phyloP scores from a whole-genome alignment of 495 filamentous ascomycete species.

The Tuber melanosporum region DNA sequence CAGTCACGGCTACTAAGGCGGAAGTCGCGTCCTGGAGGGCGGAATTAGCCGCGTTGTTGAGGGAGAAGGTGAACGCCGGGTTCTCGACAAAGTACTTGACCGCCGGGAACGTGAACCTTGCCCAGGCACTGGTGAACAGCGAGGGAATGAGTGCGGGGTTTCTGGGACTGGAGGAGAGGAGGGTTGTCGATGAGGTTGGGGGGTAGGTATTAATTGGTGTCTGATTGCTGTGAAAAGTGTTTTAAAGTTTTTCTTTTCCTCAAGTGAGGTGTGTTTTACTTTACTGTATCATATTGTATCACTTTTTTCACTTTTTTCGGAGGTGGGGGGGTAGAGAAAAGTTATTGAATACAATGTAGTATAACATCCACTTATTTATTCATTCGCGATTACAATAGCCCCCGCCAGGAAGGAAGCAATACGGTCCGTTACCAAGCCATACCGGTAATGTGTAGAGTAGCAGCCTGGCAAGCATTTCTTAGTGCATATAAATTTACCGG shows the following conservation, averaged over 20 bases:
- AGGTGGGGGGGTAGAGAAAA: background rate
- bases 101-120: slow-evolving; percentile 70
- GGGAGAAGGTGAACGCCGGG: slow-evolving; percentile 75
- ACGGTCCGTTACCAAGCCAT: background rate
- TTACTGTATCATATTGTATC: background rate
- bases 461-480: background rate
- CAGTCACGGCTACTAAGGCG: slow-evolving; percentile 62
- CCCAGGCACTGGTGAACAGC: slow-evolving; percentile 62
- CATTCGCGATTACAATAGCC: background rate
- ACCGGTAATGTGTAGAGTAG: background rate
- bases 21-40: slow-evolving; percentile 54
- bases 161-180: slow-evolving; percentile 55
- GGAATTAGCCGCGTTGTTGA: slow-evolving; percentile 61
- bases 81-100: slow-evolving; percentile 89
- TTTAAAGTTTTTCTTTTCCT: background rate
- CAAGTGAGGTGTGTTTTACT: background rate
- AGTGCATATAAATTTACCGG: no score
- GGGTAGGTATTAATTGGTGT: slow-evolving; percentile 10
- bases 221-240: background rate
- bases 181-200: slow-evolving; percentile 42
- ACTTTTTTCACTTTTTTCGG: background rate
- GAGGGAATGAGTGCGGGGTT: slow-evolving; percentile 53
- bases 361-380: background rate
- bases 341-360: background rate
- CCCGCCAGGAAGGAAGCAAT: no score